Conservation (phyloP, 371 early-diverging fungal species). For the Saksenaea oblongispora region DNA sequence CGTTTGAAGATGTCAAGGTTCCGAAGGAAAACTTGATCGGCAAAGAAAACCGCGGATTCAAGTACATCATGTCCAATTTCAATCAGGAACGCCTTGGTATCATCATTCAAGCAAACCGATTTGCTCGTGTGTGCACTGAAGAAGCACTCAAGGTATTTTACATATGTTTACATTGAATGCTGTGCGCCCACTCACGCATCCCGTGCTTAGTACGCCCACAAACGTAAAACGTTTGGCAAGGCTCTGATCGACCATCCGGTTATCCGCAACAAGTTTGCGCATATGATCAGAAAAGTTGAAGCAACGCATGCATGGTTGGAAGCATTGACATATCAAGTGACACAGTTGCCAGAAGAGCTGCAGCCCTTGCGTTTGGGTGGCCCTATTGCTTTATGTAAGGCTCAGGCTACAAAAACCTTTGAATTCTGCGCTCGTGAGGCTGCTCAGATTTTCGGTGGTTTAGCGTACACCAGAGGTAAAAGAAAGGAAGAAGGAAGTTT, state of each 20-base stretch:
- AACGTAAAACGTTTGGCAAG: slow-evolving; percentile 84
- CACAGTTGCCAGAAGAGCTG: slow-evolving; percentile 50
- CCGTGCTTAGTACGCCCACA: slow-evolving; percentile 64
- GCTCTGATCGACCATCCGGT: slow-evolving; percentile 71
- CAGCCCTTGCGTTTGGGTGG: slow-evolving; percentile 68
- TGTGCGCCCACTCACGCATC: not conserved
- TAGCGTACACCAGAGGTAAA: slow-evolving; percentile 61
- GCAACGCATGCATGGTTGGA: slow-evolving; percentile 76
- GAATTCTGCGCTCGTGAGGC: slow-evolving; percentile 76
- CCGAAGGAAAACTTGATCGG: slow-evolving; percentile 82
- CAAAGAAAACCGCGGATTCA: slow-evolving; percentile 85
- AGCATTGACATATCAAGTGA: slow-evolving; percentile 47
- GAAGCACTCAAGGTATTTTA: slow-evolving; percentile 63
- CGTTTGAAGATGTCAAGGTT: slow-evolving; percentile 81
- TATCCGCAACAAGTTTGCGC: slow-evolving; percentile 66
- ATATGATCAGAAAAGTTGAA: slow-evolving; percentile 76
- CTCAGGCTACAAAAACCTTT: slow-evolving; percentile 66
- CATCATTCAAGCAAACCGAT: slow-evolving; percentile 77
- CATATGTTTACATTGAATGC: not conserved
- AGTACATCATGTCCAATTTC: slow-evolving; percentile 72
- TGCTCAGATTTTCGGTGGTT: slow-evolving; percentile 73
- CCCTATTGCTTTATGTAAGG: slow-evolving; percentile 70
- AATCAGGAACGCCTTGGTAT: slow-evolving; percentile 80
- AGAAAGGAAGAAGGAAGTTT: not conserved
- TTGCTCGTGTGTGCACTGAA: slow-evolving; percentile 82